These are phyloP conservation scores for Penicillium daleae DNA, from an alignment of 495 filamentous ascomycete genomes.

Conservation along the genomic window DNA sequence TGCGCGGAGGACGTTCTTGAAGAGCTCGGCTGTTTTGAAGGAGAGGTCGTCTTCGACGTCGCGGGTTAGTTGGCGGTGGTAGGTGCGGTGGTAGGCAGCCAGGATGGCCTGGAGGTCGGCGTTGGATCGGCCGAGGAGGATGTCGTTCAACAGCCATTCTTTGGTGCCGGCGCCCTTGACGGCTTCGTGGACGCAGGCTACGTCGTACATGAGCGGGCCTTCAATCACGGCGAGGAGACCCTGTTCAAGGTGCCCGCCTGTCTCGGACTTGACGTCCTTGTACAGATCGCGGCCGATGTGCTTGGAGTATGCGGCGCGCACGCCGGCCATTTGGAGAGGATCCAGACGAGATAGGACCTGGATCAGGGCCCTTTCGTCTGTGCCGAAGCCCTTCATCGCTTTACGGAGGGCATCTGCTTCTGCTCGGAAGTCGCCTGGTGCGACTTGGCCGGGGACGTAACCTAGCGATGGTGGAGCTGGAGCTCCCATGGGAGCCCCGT, in stretches of 20 bases:
- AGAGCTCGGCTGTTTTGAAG: conserved; percentile 81
- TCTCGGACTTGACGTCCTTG: conserved; percentile 75
- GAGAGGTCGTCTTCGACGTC: conserved; percentile 79
- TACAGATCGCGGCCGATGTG: conserved; percentile 68
- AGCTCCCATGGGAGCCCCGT: conserved; percentile 19
- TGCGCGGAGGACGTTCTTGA: conserved; percentile 73
- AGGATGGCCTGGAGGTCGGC: conserved; percentile 86
- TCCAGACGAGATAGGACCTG: conserved; percentile 66
- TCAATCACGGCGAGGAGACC: conserved; percentile 72
- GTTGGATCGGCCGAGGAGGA: conserved; percentile 80
- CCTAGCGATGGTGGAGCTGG: conserved; percentile 63
- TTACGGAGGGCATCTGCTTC: conserved; percentile 72
- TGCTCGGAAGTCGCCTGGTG: conserved; percentile 62
- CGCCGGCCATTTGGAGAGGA: conserved; percentile 69
- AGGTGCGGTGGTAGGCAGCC: conserved; percentile 67
- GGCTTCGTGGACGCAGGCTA: conserved; percentile 63
- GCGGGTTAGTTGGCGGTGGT: conserved; percentile 60
- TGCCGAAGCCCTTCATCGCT: conserved; percentile 93
- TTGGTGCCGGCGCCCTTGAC: conserved; percentile 83
- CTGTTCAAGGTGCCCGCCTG: conserved; percentile 69
- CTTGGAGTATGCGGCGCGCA: conserved; percentile 66
- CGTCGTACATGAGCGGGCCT: conserved; percentile 76
- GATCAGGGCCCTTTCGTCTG: conserved; percentile 77
- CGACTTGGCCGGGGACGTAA: conserved; percentile 63
- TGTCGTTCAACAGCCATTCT: conserved; percentile 81